Base-by-base conservation (phyloP, 306 rosid species). In the Vigna reflexopilosa region DNA sequence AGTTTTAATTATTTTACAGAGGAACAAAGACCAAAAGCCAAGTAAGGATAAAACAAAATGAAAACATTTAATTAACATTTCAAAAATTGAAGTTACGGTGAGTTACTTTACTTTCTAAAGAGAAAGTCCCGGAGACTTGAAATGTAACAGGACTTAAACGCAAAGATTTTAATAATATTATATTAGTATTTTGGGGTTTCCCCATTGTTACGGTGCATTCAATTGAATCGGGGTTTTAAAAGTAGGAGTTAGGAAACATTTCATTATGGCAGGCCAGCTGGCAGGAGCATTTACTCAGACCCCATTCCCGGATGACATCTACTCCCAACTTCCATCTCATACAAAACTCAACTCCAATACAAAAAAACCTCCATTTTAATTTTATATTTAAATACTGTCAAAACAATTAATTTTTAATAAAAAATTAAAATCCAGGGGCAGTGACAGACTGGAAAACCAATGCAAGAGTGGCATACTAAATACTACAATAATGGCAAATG, bases 251-350 rank as follows among this genome's bases (percentile, higher is more conserved):
- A 50, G 76, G 20, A 82, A 77, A 58, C 79, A 79, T 40, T 54
- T 72, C 14, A 77, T 70, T 72, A 74, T 80, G 61, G 84, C 80
- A 9, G 3, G 50, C 5, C 50, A 45, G 50, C 15, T 45, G 89
- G 85, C 85, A 86, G 57, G 58, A 72, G 86, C 91, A 85, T 89
- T 88, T 76, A 93, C 85, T 85, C 78, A 78, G 9, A 62, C 65
- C 83, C 58, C 61, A 55, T 20, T 14, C 61, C 61, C 30, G 55
- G 45, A 77, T 40, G 66, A 52, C 16, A 50, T 11, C 61, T 26
- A 28, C 9, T 10, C 16, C 9, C 4, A 32, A 66, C 50, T 59
- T 50, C 50, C 83, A 84, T 86, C 89, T 62, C 74, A 77, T 82
- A 81, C 82, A 58, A 83, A 82, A 45, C 50, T 12, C 16, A 45